Conservation (phyloP, 2,329 filamentous ascomycete species). For the Microcyclospora tardicrescens region DNA sequence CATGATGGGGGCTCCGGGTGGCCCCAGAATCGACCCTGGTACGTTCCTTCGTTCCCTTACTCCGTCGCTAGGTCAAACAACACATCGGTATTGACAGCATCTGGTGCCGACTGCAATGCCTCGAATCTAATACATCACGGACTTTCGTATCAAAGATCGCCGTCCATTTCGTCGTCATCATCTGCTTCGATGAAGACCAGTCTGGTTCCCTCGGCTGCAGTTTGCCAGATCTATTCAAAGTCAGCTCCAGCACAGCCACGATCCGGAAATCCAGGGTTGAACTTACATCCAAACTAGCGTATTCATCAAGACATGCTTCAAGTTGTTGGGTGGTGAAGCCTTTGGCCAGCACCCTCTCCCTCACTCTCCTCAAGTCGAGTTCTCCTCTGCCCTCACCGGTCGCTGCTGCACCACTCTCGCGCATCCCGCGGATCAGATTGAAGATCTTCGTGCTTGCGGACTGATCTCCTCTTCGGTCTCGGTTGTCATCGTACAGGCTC, state of each 20-base stretch:
- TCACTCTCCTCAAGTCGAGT: constrained; percentile 74
- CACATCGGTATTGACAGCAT: no score
- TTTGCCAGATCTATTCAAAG: constrained; percentile 39
- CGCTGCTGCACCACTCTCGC: constrained; percentile 67
- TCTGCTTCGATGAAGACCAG: constrained; percentile 43
- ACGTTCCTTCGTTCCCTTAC: no score
- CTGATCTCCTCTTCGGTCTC: constrained; percentile 48
- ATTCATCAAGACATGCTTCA: constrained; percentile 74
- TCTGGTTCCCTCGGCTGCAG: constrained; percentile 39
- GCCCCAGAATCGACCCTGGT: no score
- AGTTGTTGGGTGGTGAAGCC: constrained; percentile 95
- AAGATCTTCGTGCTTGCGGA: constrained; percentile 86
- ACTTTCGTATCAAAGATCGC: constrained; percentile 12
- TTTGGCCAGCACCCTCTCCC: constrained; percentile 86
- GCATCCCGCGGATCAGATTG: constrained; percentile 79
- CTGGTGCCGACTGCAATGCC: no score
- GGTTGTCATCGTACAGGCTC: constrained; percentile 62
- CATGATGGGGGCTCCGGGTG: no score
- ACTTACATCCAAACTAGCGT: constrained; percentile 79
- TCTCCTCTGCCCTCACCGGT: constrained; percentile 67
- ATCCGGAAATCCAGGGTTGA: constrained; percentile 3
- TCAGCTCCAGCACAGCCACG: neutral
- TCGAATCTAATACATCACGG: no score
- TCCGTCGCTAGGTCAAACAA: no score
- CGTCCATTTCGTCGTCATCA: constrained; percentile 28